A percentile compares a stretch with the other conserved stretches of the same genome.
Conservation (phyloP, 1,284 basidiomycete species). For the Irpex lacteus region DNA sequence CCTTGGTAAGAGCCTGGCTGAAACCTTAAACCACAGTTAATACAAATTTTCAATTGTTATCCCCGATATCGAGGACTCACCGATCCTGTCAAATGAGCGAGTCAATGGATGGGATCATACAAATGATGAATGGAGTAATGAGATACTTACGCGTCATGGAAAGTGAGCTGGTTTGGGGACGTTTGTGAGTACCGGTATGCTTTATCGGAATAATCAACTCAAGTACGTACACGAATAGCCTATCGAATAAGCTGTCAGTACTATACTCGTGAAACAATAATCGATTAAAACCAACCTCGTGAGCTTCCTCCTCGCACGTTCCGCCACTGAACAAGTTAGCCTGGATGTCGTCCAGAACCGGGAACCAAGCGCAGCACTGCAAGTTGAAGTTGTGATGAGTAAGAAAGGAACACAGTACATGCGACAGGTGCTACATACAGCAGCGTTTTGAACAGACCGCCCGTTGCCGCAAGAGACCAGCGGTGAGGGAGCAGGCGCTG, state of each 20-base stretch:
- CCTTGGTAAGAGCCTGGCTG: slow-evolving; percentile 5
- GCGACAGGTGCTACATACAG: not conserved
- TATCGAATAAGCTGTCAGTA: not conserved
- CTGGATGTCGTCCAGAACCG: slow-evolving; percentile 15
- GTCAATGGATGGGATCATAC: too few species aligned
- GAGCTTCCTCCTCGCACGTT: slow-evolving; percentile 11
- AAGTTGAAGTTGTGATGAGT: not conserved
- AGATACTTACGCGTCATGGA: slow-evolving; percentile 23
- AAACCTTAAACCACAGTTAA: not conserved
- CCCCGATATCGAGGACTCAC: not conserved
- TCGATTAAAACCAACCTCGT: slow-evolving; percentile 2
- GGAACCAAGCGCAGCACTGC: slow-evolving; percentile 13
- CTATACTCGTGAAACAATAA: not conserved
- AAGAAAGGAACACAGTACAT: too few species aligned
- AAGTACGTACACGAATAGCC: not conserved
- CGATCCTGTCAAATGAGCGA: not conserved
- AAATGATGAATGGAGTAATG: not conserved
- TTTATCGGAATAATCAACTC: not conserved
- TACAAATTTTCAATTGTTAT: not conserved
- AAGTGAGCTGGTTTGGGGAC: slow-evolving; percentile 14
- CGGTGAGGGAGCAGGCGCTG: not conserved
- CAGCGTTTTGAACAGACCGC: not conserved
- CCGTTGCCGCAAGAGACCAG: not conserved
- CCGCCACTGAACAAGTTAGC: slow-evolving; percentile 13
- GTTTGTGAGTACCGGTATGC: not conserved